These are phyloP conservation scores for Nepenthes gracilis DNA, from an alignment of 148 eudicot species.

Conservation along the genomic window DNA sequence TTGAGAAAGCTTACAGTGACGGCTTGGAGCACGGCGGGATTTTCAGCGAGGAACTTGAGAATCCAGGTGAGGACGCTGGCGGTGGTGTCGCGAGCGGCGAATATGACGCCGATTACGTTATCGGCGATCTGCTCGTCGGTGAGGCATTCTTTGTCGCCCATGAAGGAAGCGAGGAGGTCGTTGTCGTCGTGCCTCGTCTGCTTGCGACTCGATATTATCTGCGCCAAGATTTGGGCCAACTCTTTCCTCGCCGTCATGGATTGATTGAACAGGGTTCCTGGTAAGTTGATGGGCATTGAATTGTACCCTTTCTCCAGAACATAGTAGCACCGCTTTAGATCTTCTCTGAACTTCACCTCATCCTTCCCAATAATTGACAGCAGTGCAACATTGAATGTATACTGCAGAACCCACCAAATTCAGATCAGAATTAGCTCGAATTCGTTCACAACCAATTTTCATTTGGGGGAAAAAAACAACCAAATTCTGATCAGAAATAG, in stretches of 20 bases:
- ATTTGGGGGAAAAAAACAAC: too few relatives aligned
- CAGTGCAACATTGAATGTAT: conserved; percentile 83
- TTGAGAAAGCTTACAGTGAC: conserved; percentile 52
- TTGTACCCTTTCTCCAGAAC: conserved; percentile 84
- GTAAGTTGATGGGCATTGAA: conserved; percentile 85
- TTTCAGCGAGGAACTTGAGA: conserved; percentile 71
- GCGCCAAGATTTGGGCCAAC: conserved; percentile 54
- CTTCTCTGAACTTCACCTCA: conserved; percentile 62
- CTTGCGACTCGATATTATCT: conserved; percentile 53
- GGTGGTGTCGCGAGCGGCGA: conserved; percentile 94
- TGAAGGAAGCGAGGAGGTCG: conserved; percentile 72
- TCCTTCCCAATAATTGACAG: conserved; percentile 83
- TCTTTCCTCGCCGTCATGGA: conserved; percentile 91
- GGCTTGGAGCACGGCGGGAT: conserved; percentile 59
- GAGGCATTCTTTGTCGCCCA: conserved; percentile 67
- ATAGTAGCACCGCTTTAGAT: conserved; percentile 77
- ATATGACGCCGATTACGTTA: conserved; percentile 88
- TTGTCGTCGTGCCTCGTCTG: conserved; percentile 22
- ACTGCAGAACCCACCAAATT: conserved; percentile 33
- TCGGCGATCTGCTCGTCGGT: conserved; percentile 88
- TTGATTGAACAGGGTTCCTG: conserved; percentile 81
- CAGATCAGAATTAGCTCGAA: background rate
- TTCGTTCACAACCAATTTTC: too few relatives aligned
- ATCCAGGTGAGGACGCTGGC: conserved; percentile 94
- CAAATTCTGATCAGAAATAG: too few relatives aligned